Evolutionary conservation across 2,329 filamentous ascomycete species (phyloP).

Genomic region (Aspergillus floridensis): DNA sequence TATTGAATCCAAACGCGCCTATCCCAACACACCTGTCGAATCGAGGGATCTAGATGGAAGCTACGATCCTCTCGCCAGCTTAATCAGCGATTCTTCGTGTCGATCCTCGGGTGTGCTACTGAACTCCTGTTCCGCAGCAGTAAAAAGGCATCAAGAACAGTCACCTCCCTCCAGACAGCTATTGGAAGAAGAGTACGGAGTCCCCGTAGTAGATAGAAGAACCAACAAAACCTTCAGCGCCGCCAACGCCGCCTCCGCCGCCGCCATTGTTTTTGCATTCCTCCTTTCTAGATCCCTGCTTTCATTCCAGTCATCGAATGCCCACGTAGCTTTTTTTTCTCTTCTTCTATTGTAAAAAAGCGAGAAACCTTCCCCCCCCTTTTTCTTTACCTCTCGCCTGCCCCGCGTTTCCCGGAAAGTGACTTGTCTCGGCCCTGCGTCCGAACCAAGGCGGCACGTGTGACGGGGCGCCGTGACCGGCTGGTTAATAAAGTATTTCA

Average conservation of each 20-base stretch:
- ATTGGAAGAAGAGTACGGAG: not conserved
- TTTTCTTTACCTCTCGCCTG: not conserved
- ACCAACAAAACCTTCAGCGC: not conserved
- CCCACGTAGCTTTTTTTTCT: not conserved
- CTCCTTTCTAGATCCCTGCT: not conserved
- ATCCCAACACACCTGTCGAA: too few relatives aligned
- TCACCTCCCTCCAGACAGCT: not conserved
- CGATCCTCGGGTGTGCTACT: not conserved
- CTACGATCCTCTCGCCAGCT: not conserved
- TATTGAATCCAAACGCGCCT: not conserved
- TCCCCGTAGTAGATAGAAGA: not conserved
- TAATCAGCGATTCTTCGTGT: not conserved
- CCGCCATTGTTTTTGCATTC: not conserved
- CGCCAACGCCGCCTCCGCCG: not conserved
- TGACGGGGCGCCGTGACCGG: slow-evolving; percentile 6
- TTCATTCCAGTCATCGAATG: not conserved
- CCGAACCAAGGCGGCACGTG: slow-evolving; percentile 14
- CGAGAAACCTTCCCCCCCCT: not conserved
- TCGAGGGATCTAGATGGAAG: not conserved
- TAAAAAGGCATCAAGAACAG: not conserved
- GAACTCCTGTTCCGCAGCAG: not conserved
- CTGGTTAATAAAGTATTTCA: not conserved
- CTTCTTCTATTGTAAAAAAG: not conserved
- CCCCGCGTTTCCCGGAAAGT: slow-evolving; percentile 10
- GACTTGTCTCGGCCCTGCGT: slow-evolving; percentile 6